Conservation (phyloP, 257 asterid genomes). For the Avicennia marina region DNA sequence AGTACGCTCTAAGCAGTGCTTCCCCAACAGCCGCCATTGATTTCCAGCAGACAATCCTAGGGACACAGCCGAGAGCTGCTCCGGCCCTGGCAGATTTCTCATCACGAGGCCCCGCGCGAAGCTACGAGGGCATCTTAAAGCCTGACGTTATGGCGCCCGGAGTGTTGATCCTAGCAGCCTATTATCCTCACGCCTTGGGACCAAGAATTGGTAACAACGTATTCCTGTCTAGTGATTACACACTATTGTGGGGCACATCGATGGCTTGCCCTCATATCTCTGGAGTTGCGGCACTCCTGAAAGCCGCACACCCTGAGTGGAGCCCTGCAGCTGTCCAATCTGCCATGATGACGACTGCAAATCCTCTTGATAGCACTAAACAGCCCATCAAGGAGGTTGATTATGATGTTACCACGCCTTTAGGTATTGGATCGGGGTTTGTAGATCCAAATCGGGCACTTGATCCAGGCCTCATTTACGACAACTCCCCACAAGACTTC, state of each 20-base stretch:
- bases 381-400: slow-evolving; percentile 28
- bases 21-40: slow-evolving; percentile 24
- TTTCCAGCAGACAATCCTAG: slow-evolving; percentile 32
- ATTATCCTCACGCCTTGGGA: neutral
- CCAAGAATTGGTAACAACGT: slow-evolving; percentile 18
- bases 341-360: slow-evolving; percentile 47
- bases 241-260: slow-evolving; percentile 34
- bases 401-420: slow-evolving; percentile 12
- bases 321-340: slow-evolving; percentile 40
- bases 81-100: slow-evolving; percentile 27
- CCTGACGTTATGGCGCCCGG: slow-evolving; percentile 52
- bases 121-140: slow-evolving; percentile 30
- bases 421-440: slow-evolving; percentile 34
- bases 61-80: slow-evolving; percentile 27
- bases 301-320: slow-evolving; percentile 43
- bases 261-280: slow-evolving; percentile 45
- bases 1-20: slow-evolving; percentile 7
- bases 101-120: slow-evolving; percentile 28
- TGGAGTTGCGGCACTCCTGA: slow-evolving; percentile 34
- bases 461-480: slow-evolving; percentile 39
- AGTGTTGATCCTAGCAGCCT: slow-evolving; percentile 32
- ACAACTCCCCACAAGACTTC: slow-evolving; percentile 23
- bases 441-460: slow-evolving; percentile 41
- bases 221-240: slow-evolving; percentile 23
- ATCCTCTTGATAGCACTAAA: slow-evolving; percentile 26